phyloP scores from a whole-genome alignment of 768 basidiomycete genomes.

The Boletus patriciae region DNA sequence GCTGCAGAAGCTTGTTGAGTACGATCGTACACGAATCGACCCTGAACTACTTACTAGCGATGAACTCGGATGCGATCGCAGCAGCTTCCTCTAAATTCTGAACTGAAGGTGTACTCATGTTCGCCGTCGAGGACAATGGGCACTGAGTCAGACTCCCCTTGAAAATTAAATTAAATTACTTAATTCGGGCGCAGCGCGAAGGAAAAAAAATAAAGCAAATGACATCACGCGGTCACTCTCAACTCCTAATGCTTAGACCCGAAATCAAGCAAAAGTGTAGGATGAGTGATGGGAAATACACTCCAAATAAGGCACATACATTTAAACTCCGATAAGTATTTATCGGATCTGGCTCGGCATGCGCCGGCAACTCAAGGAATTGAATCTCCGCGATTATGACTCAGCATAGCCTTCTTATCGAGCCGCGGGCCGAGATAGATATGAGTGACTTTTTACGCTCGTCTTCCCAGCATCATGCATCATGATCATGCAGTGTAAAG shows the following conservation, averaged over 20 bases:
- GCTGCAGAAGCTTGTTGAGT: slow-evolving; percentile 31
- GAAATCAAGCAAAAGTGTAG: too few relatives aligned
- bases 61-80: slow-evolving; percentile 48
- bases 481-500: background rate
- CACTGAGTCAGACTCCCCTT: too few relatives aligned
- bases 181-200: too few relatives aligned
- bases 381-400: slow-evolving; percentile 26
- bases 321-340: too few relatives aligned
- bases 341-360: slow-evolving; percentile 10
- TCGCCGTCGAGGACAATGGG: slow-evolving; percentile 3
- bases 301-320: too few relatives aligned
- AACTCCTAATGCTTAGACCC: too few relatives aligned
- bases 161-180: too few relatives aligned
- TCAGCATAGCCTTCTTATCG: slow-evolving; percentile 5
- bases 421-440: background rate
- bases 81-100: slow-evolving; percentile 51
- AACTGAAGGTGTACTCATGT: slow-evolving; percentile 35
- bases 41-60: slow-evolving; percentile 40
- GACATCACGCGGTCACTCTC: too few relatives aligned
- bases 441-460: background rate
- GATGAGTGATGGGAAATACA: too few relatives aligned
- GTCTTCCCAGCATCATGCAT: slow-evolving; percentile 8
- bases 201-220: too few relatives aligned
- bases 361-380: slow-evolving; percentile 14
- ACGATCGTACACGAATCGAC: background rate